Evolutionary conservation across 2,329 filamentous ascomycete genomes (phyloP), one percentile per base, ranked within the genome.

Genomic region (Lasiodiplodia gonubiensis): DNA sequence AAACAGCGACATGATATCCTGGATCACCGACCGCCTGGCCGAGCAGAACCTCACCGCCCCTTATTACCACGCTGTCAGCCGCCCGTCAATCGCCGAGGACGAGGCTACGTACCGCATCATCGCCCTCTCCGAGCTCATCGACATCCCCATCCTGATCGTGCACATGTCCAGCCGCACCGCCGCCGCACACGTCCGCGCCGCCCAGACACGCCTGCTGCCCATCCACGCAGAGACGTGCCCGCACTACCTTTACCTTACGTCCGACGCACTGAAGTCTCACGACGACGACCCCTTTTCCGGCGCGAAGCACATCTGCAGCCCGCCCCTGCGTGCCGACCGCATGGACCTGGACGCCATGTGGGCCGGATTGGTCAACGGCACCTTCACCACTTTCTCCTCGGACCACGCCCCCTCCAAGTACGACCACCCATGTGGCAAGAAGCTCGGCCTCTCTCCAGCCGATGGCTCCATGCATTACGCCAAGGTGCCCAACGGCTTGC

Each of bases 41-140:
- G 64, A 59, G 18, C 52, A 66, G 21, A 25, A 60, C n/a, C 64
- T 66, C 51, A 79, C 80, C 37, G 81, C 77, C 10, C 83, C 83
- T 0, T 81, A 81, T 66, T 85, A 84, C 69, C 83, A 85, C 70
- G 79, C 79, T 33, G 79, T 69, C 27, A 48, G 64, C 18, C 67
- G 67, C 18, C 67, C 68, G 8, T 49, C 52, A 6, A 66, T 66
- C 30, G 64, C 64, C 53, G 64, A 66, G 37, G 64, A 66, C 53
- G 83, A 86, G 72, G 84, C 84, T 5, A 82, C 77, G 4, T 81
- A 86, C 72, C 81, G 85, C 7, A 83, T 82, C 53, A 86, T 86
- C 67, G 78, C 80, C 2, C 74, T 87, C 0, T 80, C 83, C 0
- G 80, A 83, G 68, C 74, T 86, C 10, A 81, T 82, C 4, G 81